Percentiles rank a stretch among this genome's conserved stretches.
phyloP scores from a whole-genome alignment of 2,329 filamentous ascomycete species.

The Plectosphaerella plurivora region DNA sequence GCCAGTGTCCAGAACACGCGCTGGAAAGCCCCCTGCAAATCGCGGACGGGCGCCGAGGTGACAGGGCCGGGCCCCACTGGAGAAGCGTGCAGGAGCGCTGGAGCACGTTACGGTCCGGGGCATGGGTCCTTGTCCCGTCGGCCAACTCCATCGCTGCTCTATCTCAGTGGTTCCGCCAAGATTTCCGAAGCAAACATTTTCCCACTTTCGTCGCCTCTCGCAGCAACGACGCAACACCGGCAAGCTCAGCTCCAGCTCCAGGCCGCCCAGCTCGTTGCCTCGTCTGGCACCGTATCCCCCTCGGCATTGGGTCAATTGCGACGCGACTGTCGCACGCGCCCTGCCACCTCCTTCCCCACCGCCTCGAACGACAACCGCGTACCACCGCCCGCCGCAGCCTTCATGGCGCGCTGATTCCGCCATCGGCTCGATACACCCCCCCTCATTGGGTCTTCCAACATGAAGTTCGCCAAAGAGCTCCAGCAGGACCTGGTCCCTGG shows the following conservation, averaged over 20 bases:
- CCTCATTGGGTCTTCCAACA: slow-evolving; percentile 26
- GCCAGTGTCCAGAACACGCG: too few species aligned
- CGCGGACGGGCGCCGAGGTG: too few species aligned
- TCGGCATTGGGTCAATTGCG: neutral
- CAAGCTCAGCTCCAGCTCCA: neutral
- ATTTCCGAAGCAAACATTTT: neutral
- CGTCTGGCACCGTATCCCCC: neutral
- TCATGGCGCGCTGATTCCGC: neutral
- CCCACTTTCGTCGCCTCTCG: neutral
- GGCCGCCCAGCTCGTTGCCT: neutral
- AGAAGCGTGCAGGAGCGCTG: too few species aligned
- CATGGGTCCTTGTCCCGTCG: too few species aligned
- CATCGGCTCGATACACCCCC: neutral
- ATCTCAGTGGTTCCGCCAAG: neutral
- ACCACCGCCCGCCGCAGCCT: neutral
- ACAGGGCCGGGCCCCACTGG: too few species aligned
- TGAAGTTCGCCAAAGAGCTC: slow-evolving; percentile 73
- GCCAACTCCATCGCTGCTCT: too few species aligned
- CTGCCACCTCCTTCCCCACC: neutral
- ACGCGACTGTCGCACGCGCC: neutral
- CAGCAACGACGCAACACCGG: too few species aligned
- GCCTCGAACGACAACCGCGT: neutral
- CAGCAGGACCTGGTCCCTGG: slow-evolving; percentile 84
- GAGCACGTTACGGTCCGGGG: too few species aligned
- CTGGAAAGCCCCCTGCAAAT: too few species aligned